A percentile compares a stretch with the other conserved stretches of the same genome.
phyloP scores from a whole-genome alignment of 352 stramenopile species.

The Pythium aphanidermatum region DNA sequence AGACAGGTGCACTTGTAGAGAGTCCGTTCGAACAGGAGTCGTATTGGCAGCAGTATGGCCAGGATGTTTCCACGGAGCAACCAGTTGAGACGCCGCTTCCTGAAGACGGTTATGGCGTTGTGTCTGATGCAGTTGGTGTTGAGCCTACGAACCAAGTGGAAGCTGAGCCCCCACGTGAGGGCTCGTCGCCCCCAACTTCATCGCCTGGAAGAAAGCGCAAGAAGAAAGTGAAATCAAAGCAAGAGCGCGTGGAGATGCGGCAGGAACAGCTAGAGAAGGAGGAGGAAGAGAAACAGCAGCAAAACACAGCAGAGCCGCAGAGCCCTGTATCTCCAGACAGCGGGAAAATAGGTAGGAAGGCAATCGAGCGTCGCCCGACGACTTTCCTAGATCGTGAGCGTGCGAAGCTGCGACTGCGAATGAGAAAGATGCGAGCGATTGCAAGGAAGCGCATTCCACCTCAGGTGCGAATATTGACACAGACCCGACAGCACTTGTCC shows the following conservation, averaged over 20 bases:
- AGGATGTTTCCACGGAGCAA: background rate
- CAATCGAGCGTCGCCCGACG: background rate
- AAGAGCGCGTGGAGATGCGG: slow-evolving; percentile 45
- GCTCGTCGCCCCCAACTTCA: background rate
- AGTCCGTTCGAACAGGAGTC: slow-evolving; percentile 38
- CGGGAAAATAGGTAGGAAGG: background rate
- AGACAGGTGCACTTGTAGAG: slow-evolving; percentile 1
- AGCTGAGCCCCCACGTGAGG: no score
- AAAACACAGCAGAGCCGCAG: background rate
- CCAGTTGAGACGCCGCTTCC: background rate
- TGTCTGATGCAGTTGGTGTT: background rate
- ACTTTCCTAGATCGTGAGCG: slow-evolving; percentile 52
- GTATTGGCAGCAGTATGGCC: slow-evolving; percentile 39
- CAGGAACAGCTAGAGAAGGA: slow-evolving; percentile 53
- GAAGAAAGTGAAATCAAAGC: slow-evolving; percentile 32
- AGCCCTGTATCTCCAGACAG: background rate
- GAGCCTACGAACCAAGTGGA: background rate
- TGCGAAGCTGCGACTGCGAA: slow-evolving; percentile 44
- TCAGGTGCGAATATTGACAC: slow-evolving; percentile 62
- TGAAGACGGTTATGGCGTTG: no score
- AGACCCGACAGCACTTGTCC: slow-evolving; percentile 34
- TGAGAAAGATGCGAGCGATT: slow-evolving; percentile 46
- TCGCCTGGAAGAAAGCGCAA: slow-evolving; percentile 2
- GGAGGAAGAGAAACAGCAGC: slow-evolving; percentile 29
- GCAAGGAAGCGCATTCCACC: slow-evolving; percentile 51